Conservation (phyloP, 805 yeast genomes). For the Candida silvatica region DNA sequence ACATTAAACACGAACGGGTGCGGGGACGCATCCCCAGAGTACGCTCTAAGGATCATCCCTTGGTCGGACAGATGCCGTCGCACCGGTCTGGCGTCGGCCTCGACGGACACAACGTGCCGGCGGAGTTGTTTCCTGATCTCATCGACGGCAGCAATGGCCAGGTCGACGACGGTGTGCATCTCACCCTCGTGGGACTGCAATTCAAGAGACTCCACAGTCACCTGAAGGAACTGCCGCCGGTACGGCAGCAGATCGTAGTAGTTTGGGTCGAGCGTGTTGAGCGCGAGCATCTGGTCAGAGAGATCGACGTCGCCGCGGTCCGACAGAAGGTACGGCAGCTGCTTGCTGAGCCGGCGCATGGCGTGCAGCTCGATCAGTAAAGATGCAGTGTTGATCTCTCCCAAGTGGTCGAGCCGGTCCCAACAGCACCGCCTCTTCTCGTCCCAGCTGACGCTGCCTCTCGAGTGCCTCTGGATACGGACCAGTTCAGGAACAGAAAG, state of each 20-base stretch:
- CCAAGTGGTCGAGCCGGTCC: conserved; percentile 8
- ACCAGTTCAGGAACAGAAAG: conserved; percentile 13
- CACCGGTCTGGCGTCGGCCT: too few species aligned
- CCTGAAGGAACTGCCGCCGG: conserved; percentile 6
- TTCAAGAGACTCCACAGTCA: neutral
- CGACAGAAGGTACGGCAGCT: too few species aligned
- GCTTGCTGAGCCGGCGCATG: too few species aligned
- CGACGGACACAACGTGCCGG: too few species aligned
- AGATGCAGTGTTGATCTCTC: conserved; percentile 12
- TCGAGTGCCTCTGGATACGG: conserved; percentile 12
- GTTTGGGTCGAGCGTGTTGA: conserved; percentile 15
- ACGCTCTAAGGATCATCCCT: conserved; percentile 6
- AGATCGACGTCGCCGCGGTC: too few species aligned
- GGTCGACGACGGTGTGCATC: too few species aligned
- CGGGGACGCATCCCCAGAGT: conserved; percentile 7
- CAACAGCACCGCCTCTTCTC: conserved; percentile 1
- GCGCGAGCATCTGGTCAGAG: too few species aligned
- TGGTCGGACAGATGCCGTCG: too few species aligned
- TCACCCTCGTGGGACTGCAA: too few species aligned
- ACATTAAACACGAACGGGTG: conserved; percentile 2
- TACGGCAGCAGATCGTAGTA: conserved; percentile 13
- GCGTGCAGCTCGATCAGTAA: conserved; percentile 12
- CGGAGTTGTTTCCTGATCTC: too few species aligned
- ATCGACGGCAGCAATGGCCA: too few species aligned
- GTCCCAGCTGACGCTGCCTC: neutral